Conservation (phyloP, 768 basidiomycete species). For the Pleurotus eryngii region DNA sequence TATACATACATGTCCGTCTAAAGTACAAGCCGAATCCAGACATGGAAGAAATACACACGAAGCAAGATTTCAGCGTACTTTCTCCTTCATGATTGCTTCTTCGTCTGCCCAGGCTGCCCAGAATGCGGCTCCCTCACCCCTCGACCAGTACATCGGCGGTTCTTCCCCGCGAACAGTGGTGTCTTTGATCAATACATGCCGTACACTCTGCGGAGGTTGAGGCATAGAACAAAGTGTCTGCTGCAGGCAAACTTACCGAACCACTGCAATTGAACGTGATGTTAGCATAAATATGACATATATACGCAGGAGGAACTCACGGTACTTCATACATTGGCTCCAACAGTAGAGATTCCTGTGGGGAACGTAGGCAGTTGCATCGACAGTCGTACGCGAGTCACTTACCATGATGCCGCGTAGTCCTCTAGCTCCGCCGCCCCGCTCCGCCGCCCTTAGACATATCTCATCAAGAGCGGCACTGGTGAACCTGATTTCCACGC, state of each 20-base stretch:
- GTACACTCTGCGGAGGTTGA: constrained; percentile 49
- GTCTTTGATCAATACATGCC: constrained; percentile 79
- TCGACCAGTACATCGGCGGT: constrained; percentile 72
- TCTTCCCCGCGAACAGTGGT: constrained; percentile 62
- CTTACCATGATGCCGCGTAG: constrained; percentile 84
- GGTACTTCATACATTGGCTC: constrained; percentile 94
- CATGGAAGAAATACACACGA: background rate
- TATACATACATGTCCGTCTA: background rate
- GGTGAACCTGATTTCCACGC: constrained; percentile 86
- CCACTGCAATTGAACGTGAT: constrained; percentile 38
- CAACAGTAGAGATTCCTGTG: constrained; percentile 72
- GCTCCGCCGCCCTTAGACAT: constrained; percentile 70
- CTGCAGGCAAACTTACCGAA: constrained; percentile 46
- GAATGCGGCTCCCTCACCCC: constrained; percentile 62
- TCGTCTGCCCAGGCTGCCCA: constrained; percentile 78
- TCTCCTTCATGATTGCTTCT: constrained; percentile 32
- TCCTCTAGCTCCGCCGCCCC: constrained; percentile 90
- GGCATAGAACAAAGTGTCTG: constrained; percentile 2
- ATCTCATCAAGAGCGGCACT: constrained; percentile 76
- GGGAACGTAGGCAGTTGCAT: constrained; percentile 1
- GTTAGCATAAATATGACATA: background rate
- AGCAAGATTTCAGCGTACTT: constrained; percentile 7
- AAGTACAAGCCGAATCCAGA: background rate
- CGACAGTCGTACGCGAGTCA: background rate
- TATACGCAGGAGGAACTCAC: constrained; percentile 44